Conservation (phyloP, 306 rosid genomes). For the Boehmeria nivea region DNA sequence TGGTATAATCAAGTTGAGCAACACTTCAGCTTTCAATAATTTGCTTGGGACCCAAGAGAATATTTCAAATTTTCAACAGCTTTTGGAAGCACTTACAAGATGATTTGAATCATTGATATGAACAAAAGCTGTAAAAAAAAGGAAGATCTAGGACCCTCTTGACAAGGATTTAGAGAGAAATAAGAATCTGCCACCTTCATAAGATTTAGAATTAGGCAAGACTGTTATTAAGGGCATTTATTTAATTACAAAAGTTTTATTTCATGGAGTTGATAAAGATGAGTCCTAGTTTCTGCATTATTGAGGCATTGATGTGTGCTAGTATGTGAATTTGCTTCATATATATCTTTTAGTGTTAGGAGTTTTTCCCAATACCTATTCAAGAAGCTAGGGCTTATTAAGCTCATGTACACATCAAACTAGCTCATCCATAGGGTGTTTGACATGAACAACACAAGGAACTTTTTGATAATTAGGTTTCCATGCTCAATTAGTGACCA, state of each 20-base stretch:
- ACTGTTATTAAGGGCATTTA: too few relatives aligned
- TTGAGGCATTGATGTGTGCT: neutral
- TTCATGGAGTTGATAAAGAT: neutral
- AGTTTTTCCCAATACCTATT: neutral
- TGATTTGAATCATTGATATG: too few relatives aligned
- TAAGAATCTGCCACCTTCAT: constrained; percentile 9
- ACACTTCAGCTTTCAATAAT: constrained; percentile 7
- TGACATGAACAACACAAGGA: neutral
- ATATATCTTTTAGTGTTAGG: too few relatives aligned
- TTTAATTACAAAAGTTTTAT: neutral
- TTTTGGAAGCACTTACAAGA: neutral
- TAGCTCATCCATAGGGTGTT: neutral
- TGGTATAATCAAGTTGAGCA: neutral
- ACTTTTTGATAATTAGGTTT: neutral
- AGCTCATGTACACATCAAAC: neutral
- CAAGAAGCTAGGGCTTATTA: neutral
- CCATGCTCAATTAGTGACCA: constrained; percentile 4
- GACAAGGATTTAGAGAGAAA: neutral
- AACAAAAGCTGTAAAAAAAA: too few relatives aligned
- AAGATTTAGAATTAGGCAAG: neutral
- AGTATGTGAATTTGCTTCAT: too few relatives aligned
- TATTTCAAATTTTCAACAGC: neutral
- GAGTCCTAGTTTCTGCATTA: neutral
- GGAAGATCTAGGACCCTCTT: neutral
- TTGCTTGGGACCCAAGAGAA: constrained; percentile 10